A percentile compares a stretch with the other conserved stretches of the same genome.
phyloP scores from a whole-genome alignment of 2,329 filamentous ascomycete genomes.

The Trichoderma lentiforme region DNA sequence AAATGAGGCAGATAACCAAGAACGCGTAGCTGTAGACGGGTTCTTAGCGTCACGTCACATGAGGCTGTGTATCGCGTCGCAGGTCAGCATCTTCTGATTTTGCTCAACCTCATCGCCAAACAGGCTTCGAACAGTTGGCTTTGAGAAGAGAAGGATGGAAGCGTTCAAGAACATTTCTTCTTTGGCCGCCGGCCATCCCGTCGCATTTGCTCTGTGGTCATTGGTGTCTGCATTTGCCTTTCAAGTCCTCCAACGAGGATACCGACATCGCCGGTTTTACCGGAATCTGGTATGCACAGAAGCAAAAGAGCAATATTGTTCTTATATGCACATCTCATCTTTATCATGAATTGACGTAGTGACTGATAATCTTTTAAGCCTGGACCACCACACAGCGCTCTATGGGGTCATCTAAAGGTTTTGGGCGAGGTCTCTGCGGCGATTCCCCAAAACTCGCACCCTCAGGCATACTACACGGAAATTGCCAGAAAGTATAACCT shows the following conservation, averaged over 20 bases:
- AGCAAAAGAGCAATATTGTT: neutral
- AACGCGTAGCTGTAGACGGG: neutral
- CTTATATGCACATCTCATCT: neutral
- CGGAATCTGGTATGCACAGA: neutral
- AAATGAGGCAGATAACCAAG: neutral
- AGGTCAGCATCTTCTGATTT: neutral
- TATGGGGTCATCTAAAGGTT: constrained; percentile 24
- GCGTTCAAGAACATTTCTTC: neutral
- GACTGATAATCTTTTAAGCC: neutral
- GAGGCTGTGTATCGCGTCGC: neutral
- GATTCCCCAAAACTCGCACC: constrained; percentile 25
- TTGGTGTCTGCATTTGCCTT: neutral
- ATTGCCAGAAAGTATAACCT: constrained; percentile 26
- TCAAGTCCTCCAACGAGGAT: constrained; percentile 20
- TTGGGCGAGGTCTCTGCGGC: constrained; percentile 19
- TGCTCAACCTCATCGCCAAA: neutral
- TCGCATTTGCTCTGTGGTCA: neutral
- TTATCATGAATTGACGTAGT: neutral
- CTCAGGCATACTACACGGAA: constrained; percentile 25
- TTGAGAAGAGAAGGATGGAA: neutral
- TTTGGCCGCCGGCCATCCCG: neutral
- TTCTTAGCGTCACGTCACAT: neutral
- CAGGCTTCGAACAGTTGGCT: neutral
- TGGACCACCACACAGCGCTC: constrained; percentile 23
- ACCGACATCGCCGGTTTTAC: neutral